These are phyloP conservation scores for Fonsecaea pugnacius DNA, from an alignment of 2,329 filamentous ascomycete genomes.

Conservation along the genomic window DNA sequence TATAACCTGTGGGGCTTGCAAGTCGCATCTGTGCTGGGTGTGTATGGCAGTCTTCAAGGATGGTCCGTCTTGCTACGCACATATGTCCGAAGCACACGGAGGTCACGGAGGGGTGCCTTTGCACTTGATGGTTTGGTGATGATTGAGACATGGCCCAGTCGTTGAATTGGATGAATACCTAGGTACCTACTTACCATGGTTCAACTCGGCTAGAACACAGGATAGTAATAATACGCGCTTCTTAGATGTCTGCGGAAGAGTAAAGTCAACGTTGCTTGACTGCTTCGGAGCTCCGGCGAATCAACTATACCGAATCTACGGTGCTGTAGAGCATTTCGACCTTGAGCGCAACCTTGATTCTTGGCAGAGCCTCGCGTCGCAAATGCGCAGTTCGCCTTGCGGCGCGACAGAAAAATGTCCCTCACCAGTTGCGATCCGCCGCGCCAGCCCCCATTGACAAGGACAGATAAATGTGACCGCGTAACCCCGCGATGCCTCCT, in stretches of 20 bases:
- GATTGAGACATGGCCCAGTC: too few relatives aligned
- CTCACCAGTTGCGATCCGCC: conserved; percentile 1
- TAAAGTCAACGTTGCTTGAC: too few relatives aligned
- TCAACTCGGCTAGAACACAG: too few relatives aligned
- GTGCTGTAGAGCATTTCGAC: not conserved
- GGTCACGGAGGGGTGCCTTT: not conserved
- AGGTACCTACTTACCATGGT: too few relatives aligned
- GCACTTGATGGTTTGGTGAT: too few relatives aligned
- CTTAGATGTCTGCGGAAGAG: too few relatives aligned
- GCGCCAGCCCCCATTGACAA: conserved; percentile 10
- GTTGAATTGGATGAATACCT: too few relatives aligned
- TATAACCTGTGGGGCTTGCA: conserved; percentile 28
- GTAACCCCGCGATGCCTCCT: conserved; percentile 47
- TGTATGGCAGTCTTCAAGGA: conserved; percentile 33
- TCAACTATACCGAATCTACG: not conserved
- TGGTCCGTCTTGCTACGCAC: conserved; percentile 34
- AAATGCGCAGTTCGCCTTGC: not conserved
- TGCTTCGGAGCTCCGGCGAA: not conserved
- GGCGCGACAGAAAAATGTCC: conserved; percentile 5
- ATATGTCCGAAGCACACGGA: conserved; percentile 33
- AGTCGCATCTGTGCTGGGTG: conserved; percentile 38
- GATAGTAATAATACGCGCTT: too few relatives aligned
- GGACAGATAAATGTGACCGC: conserved; percentile 12
- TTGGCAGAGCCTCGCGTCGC: conserved; percentile 9
- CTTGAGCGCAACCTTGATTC: not conserved